Evolutionary conservation across 2,329 filamentous ascomycete species (phyloP).

Genomic region (Fusarium concolor): DNA sequence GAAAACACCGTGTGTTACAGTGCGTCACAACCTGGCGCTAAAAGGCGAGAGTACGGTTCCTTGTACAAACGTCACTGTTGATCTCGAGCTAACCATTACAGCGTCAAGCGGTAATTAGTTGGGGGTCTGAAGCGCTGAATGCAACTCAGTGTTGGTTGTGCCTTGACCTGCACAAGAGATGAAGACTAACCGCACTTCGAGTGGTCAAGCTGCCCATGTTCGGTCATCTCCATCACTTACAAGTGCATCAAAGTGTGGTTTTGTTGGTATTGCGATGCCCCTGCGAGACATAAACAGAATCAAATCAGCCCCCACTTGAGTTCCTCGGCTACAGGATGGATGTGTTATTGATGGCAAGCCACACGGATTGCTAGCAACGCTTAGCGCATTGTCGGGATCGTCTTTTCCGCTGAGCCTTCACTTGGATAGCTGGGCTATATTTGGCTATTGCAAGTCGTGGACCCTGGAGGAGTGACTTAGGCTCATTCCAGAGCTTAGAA

Average conservation of each 20-base stretch:
- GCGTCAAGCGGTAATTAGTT: conserved; percentile 21
- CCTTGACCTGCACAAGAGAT: background rate
- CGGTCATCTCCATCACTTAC: conserved; percentile 10
- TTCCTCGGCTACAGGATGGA: conserved; percentile 29
- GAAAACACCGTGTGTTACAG: conserved; percentile 8
- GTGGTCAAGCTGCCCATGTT: background rate
- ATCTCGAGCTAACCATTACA: conserved; percentile 13
- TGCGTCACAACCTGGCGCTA: conserved; percentile 31
- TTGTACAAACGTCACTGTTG: conserved; percentile 11
- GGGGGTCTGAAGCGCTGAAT: conserved; percentile 12
- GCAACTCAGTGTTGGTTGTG: conserved; percentile 28
- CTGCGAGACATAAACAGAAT: no score
- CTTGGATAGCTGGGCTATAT: background rate
- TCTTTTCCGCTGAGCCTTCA: conserved; percentile 18
- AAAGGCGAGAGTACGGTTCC: conserved; percentile 4
- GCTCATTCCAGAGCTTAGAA: background rate
- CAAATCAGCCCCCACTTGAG: conserved; percentile 33
- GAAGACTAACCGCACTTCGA: conserved; percentile 28
- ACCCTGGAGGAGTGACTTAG: background rate
- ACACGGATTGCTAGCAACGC: conserved; percentile 34
- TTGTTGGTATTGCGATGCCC: no score
- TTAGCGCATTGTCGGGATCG: conserved; percentile 22
- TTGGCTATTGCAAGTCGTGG: conserved; percentile 3
- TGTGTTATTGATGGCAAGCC: conserved; percentile 30
- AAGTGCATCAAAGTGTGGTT: conserved; percentile 1